A percentile compares a stretch with the other conserved stretches of the same genome.
Evolutionary conservation across 2,329 filamentous ascomycete species (phyloP).

Genomic region (Pseudocercospora cruenta): DNA sequence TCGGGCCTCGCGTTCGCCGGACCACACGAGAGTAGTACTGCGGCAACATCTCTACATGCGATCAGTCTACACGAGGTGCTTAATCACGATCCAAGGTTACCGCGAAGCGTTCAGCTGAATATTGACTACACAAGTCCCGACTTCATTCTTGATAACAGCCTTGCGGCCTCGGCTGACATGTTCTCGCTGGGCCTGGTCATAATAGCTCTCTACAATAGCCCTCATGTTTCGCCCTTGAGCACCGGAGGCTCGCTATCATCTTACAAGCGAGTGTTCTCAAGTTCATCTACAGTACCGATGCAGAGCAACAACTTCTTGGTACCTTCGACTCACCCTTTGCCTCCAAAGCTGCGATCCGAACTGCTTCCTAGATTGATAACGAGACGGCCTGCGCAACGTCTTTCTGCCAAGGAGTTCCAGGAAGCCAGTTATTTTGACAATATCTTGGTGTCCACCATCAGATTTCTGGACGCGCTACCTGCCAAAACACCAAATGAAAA

Average conservation of each 20-base stretch:
- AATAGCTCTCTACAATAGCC: slow-evolving; percentile 90
- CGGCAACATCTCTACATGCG: slow-evolving; percentile 70
- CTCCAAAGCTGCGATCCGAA: slow-evolving; percentile 73
- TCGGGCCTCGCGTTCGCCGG: slow-evolving; percentile 90
- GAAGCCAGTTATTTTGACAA: slow-evolving; percentile 97
- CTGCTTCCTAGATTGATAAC: slow-evolving; percentile 87
- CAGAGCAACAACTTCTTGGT: slow-evolving; percentile 78
- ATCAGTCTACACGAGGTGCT: slow-evolving; percentile 82
- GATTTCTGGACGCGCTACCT: slow-evolving; percentile 88
- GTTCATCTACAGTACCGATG: slow-evolving; percentile 77
- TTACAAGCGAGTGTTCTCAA: slow-evolving; percentile 82
- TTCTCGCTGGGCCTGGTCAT: slow-evolving; percentile 91
- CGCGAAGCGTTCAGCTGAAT: slow-evolving; percentile 80
- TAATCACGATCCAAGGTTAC: slow-evolving; percentile 82
- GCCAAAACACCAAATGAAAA: slow-evolving; percentile 93
- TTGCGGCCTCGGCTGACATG: slow-evolving; percentile 84
- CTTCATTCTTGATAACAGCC: slow-evolving; percentile 87
- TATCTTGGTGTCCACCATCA: slow-evolving; percentile 91
- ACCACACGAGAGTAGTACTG: slow-evolving; percentile 72
- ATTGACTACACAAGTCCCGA: slow-evolving; percentile 94
- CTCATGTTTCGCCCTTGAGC: slow-evolving; percentile 84
- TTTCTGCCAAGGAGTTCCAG: slow-evolving; percentile 90
- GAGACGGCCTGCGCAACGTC: slow-evolving; percentile 79
- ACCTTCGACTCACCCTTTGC: slow-evolving; percentile 71
- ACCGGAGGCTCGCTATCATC: slow-evolving; percentile 77